Conservation (phyloP, 768 basidiomycete genomes). For the Tephrocybe sp. region DNA sequence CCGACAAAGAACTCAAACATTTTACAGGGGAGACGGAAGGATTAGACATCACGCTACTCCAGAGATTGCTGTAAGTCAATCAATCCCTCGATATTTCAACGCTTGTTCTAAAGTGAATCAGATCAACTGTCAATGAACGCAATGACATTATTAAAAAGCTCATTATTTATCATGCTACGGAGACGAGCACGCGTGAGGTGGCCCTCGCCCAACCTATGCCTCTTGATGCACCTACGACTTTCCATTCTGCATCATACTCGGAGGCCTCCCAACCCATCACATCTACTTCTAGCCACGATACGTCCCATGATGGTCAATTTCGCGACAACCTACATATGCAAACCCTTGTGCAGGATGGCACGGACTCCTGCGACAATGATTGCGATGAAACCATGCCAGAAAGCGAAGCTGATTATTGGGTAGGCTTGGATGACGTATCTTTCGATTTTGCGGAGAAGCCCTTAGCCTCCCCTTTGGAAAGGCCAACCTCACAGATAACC, state of each 20-base stretch:
- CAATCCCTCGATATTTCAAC: background rate
- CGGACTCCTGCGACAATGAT: slow-evolving; percentile 2
- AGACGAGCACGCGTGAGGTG: background rate
- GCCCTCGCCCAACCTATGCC: background rate
- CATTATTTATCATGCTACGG: slow-evolving; percentile 23
- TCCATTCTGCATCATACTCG: background rate
- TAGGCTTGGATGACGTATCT: slow-evolving; percentile 38
- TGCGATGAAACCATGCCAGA: slow-evolving; percentile 26
- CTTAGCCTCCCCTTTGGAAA: slow-evolving; percentile 15
- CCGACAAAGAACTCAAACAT: slow-evolving; percentile 15
- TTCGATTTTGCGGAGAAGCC: slow-evolving; percentile 21
- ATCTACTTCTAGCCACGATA: background rate
- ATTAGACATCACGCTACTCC: slow-evolving; percentile 40
- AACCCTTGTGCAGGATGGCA: background rate
- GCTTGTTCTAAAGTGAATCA: too few species aligned
- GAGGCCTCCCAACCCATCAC: background rate
- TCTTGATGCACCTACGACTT: background rate
- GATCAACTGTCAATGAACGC: slow-evolving; percentile 34
- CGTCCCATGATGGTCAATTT: background rate
- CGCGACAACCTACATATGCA: background rate
- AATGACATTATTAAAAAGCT: slow-evolving; percentile 35
- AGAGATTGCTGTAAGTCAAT: slow-evolving; percentile 35
- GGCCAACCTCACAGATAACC: slow-evolving; percentile 11
- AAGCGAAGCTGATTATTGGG: slow-evolving; percentile 51
- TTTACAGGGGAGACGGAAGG: slow-evolving; percentile 18